Percentiles rank a stretch among this genome's conserved stretches.
Conservation (phyloP, 768 basidiomycete genomes). For the Boletus subparvulus region DNA sequence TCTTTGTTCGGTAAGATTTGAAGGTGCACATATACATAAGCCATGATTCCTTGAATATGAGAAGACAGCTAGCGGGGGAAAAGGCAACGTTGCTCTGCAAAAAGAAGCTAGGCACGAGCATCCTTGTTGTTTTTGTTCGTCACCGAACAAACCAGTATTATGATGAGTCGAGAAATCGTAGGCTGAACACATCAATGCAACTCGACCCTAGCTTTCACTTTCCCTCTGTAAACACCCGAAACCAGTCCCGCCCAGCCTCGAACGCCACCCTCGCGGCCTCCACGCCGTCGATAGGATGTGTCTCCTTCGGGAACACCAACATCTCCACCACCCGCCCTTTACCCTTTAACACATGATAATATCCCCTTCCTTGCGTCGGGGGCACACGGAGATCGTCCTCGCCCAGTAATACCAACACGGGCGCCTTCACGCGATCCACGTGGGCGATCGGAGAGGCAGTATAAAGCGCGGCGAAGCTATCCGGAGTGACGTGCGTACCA, state of each 20-base stretch:
- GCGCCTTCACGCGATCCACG: conserved; percentile 48
- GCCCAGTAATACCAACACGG: conserved; percentile 61
- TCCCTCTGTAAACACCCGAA: conserved; percentile 28
- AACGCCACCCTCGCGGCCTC: conserved; percentile 54
- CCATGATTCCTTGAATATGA: no score
- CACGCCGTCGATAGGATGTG: conserved; percentile 63
- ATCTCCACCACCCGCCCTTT: conserved; percentile 47
- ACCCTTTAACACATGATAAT: conserved; percentile 66
- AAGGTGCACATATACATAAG: neutral
- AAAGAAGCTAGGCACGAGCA: no score
- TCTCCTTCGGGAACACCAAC: conserved; percentile 60
- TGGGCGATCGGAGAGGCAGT: conserved; percentile 55
- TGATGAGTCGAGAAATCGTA: no score
- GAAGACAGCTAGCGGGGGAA: no score
- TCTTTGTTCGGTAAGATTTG: neutral
- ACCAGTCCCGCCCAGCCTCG: conserved; percentile 54
- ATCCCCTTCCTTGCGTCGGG: conserved; percentile 58
- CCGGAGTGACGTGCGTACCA: conserved; percentile 42
- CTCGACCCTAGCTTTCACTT: neutral
- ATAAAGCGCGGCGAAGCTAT: conserved; percentile 44
- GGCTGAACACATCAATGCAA: no score
- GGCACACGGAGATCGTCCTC: conserved; percentile 61
- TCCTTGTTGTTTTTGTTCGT: no score
- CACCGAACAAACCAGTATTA: no score
- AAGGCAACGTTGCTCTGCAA: no score